phyloP scores from a whole-genome alignment of 1,284 basidiomycete species.

The Grifola frondosa region DNA sequence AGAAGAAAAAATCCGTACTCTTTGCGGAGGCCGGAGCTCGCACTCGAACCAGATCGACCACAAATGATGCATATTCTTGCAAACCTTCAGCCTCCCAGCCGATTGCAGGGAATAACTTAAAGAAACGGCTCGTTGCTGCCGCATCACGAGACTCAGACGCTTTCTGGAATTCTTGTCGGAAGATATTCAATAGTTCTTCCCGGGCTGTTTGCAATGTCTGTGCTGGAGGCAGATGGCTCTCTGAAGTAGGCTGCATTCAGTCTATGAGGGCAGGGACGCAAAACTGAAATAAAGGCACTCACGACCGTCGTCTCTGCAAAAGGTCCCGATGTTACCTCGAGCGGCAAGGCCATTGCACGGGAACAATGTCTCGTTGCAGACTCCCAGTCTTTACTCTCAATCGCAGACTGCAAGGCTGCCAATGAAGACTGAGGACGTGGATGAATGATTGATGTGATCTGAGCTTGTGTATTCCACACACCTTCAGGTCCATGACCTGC shows the following conservation, averaged over 20 bases:
- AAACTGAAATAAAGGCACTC: conserved; percentile 27
- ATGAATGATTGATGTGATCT: conserved; percentile 6
- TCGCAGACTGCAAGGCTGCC: conserved; percentile 70
- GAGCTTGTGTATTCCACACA: conserved; percentile 30
- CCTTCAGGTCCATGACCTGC: conserved; percentile 90
- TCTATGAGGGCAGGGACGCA: conserved; percentile 8
- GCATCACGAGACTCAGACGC: conserved; percentile 82
- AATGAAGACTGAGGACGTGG: conserved; percentile 72
- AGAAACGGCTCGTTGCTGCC: conserved; percentile 88
- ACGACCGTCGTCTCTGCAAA: conserved; percentile 92
- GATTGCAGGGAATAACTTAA: conserved; percentile 94
- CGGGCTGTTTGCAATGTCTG: conserved; percentile 81
- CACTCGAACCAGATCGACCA: conserved; percentile 84
- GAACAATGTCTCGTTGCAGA: conserved; percentile 89
- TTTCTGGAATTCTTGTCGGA: conserved; percentile 75
- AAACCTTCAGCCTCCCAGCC: conserved; percentile 91
- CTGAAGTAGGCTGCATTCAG: conserved; percentile 76
- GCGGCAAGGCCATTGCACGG: conserved; percentile 82
- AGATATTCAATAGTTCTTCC: conserved; percentile 74
- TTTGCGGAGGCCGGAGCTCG: conserved; percentile 77
- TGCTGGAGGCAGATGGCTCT: conserved; percentile 82
- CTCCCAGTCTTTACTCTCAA: conserved; percentile 93
- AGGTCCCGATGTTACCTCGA: conserved; percentile 74
- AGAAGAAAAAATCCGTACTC: conserved; percentile 46
- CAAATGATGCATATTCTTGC: conserved; percentile 92